Conservation (phyloP, 371 early-diverging fungal genomes). For the Mucor plumbeus region DNA sequence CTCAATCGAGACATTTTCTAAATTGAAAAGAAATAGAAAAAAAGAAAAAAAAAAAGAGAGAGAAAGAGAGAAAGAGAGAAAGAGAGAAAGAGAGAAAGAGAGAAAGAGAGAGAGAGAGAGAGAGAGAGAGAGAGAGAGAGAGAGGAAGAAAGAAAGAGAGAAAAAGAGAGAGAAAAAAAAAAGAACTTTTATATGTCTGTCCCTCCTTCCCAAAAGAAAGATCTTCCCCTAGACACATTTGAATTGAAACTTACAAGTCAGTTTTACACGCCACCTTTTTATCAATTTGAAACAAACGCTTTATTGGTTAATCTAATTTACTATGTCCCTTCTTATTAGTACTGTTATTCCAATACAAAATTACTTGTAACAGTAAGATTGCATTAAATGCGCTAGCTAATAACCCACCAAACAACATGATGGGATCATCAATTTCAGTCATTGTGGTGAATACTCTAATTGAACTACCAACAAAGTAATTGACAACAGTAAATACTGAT, state of each 20-base stretch:
- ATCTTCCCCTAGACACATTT: slow-evolving; percentile 5
- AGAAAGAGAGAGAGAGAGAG: slow-evolving; percentile 11
- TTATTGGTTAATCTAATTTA: slow-evolving; percentile 18
- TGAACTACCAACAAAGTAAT: slow-evolving; percentile 83
- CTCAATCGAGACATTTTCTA: slow-evolving; percentile 28
- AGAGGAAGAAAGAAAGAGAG: slow-evolving; percentile 1
- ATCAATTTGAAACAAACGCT: not conserved
- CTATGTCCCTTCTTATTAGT: slow-evolving; percentile 23
- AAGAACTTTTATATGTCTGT: not conserved
- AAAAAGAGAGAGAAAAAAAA: slow-evolving; percentile 17
- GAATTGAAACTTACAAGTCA: slow-evolving; percentile 3
- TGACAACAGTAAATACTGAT: slow-evolving; percentile 85
- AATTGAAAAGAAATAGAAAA: not conserved
- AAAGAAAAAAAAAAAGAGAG: slow-evolving; percentile 3
- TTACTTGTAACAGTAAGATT: slow-evolving; percentile 82
- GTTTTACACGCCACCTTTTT: not conserved
- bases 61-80: slow-evolving; percentile 16
- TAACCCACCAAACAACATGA: slow-evolving; percentile 73
- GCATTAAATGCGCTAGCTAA: slow-evolving; percentile 80
- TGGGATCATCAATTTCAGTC: slow-evolving; percentile 83
- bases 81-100: no score
- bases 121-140: slow-evolving; percentile 15
- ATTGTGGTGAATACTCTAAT: slow-evolving; percentile 93
- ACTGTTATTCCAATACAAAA: slow-evolving; percentile 73
- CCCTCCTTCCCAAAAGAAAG: not conserved